A percentile compares a stretch with the other conserved stretches of the same genome.
phyloP scores from a whole-genome alignment of 73 alveolate genomes.

The Tetrahymena elliotti region DNA sequence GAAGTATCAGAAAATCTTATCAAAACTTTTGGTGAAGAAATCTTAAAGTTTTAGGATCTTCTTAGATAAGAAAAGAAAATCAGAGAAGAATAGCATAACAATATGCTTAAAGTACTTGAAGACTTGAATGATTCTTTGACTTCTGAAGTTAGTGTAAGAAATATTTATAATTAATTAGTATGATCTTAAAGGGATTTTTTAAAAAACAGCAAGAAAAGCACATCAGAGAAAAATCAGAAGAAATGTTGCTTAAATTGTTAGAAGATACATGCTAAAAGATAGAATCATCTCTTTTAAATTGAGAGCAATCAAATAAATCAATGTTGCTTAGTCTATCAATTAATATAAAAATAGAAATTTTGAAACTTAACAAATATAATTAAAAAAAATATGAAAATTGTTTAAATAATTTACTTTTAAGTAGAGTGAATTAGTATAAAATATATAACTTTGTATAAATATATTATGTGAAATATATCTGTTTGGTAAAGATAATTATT shows the following conservation, averaged over 20 bases:
- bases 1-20: neutral
- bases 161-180: neutral
- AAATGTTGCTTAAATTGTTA: neutral
- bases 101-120: neutral
- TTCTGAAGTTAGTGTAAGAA: neutral
- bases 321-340: too few relatives aligned
- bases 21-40: neutral
- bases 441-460: neutral
- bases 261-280: neutral
- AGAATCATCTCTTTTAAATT: neutral
- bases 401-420: neutral
- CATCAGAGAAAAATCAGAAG: neutral
- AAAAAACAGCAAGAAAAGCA: neutral
- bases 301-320: neutral
- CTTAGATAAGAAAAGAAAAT: neutral
- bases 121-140: neutral
- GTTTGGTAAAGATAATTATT: neutral
- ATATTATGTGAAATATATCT: neutral
- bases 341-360: too few relatives aligned
- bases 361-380: neutral
- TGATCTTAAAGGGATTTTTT: neutral
- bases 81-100: neutral
- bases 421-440: neutral
- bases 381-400: neutral
- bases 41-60: neutral